Conservation (phyloP, 1,139 yeast genomes). For the Wickerhamomyces sp. region DNA sequence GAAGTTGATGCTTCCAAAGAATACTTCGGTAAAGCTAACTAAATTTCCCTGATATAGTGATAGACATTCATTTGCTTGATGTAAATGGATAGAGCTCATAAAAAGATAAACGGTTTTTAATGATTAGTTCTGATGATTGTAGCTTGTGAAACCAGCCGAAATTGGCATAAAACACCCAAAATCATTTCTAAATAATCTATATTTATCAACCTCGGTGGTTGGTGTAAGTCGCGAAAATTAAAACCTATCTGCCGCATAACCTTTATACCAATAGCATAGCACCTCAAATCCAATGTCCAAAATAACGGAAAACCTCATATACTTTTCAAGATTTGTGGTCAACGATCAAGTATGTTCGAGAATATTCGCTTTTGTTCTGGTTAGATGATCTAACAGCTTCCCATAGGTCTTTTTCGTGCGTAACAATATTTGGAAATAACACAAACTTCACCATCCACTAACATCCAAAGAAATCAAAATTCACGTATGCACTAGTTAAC, state of each 20-base stretch:
- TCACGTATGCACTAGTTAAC: conserved; percentile 80
- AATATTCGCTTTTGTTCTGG: no score
- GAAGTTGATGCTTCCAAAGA: conserved; percentile 76
- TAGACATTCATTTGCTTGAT: conserved; percentile 4
- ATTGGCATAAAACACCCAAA: no score
- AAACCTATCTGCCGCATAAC: no score
- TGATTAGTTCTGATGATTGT: no score
- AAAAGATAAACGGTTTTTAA: background rate
- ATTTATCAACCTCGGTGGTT: no score
- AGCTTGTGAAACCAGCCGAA: no score
- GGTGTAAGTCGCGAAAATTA: no score
- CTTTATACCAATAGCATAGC: no score
- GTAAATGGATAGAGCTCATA: background rate
- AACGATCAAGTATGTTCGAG: conserved; percentile 56
- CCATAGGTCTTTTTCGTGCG: conserved; percentile 23
- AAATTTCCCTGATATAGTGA: conserved; percentile 7
- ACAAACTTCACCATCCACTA: no score
- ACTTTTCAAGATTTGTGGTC: conserved; percentile 53
- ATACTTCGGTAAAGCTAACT: conserved; percentile 64
- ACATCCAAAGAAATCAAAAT: conserved; percentile 37
- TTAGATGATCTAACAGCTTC: conserved; percentile 4
- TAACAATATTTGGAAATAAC: no score
- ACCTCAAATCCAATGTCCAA: no score
- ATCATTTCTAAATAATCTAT: no score
- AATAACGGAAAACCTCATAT: conserved; percentile 20